Evolutionary conservation across 2,329 filamentous ascomycete genomes (phyloP), one percentile per base, ranked within the genome.

Genomic region (Diaporthe sp.): DNA sequence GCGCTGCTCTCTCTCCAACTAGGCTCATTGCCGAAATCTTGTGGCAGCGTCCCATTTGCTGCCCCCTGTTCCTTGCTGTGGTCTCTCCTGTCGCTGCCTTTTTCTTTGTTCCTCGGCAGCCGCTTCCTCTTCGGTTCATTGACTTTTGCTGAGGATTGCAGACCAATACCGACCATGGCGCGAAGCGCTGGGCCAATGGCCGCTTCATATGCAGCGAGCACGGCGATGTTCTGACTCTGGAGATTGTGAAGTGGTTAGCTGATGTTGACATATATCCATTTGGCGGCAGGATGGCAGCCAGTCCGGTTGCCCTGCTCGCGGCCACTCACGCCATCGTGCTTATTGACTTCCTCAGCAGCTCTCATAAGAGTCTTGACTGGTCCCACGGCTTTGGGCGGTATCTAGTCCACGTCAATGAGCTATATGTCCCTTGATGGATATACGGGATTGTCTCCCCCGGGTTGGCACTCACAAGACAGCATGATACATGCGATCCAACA

Each of bases 141-240:
- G 19, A 25, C 60, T 12, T 55, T 55, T 51, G 28, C n/a, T 5
- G 25, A 19, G 28, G 72, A 46, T 22, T 53, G 49, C 25, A 74
- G 34, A 25, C 46, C 37, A 10, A 46, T 25, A 3, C 28, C 22
- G 12, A 51, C 31, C 46, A 76, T 68, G 61, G 75, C 72, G 22
- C 61, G 60, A 25, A 75, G 73, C 34, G 72, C 75, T 51, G 75
- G 75, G 15, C 60, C 73, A 3, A 75, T 72, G 46, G 75, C 61
- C 31, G 73, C 75, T 61, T 76, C 72, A 44, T 72, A 75, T 8
- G 61, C 72, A 49, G 72, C 72, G 5, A 75, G 72, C 4, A 76
- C 22, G 13, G 70, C 42, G 28, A 72, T 46, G 13, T 67, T 72
- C 22, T 75, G 42, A 39, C 25, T 42, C 72, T 76, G 53, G 10